Evolutionary conservation across 2,329 filamentous ascomycete genomes (phyloP), one percentile per base, ranked within the genome.

Genomic region (Pyrenophora seminiperda): DNA sequence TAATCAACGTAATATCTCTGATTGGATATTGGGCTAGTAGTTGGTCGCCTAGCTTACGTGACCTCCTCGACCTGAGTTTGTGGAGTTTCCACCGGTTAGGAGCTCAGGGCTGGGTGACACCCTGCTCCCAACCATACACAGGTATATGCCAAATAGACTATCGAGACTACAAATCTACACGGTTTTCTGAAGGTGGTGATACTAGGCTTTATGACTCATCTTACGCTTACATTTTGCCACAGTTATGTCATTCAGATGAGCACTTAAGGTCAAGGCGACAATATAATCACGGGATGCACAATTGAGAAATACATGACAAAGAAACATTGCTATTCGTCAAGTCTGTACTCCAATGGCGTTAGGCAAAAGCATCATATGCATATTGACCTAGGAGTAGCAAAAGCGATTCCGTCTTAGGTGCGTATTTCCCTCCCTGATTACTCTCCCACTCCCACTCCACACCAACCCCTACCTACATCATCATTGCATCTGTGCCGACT

Each of bases 401-500:
- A 36, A 33, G 14, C 13, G 15, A 37, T 45, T 13, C 20, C 39
- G 39, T 33, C 49, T 52, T 27, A 52, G 39, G 44, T 52, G 43
- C 48, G 43, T 44, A 10, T 18, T n/a, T 10, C 27, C 22, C 29
- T 47, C 33, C 39, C 40, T 39, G 37, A 38, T 29, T 41, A 38
- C 30, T 31, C n/a, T 42, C 29, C n/a, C 22, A 34, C 13, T 17
- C 15, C 17, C 6, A 19, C 15, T 13, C 30, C n/a, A 39, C 24
- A 24, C 32, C 43, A 51, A 32, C 33, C 37, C 33, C n/a, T 33
- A 7, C 10, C n/a, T n/a, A n/a, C n/a, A n/a, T n/a, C n/a, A n/a
- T n/a, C n/a, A n/a, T n/a, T n/a, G n/a, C n/a, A n/a, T n/a, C n/a
- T n/a, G n/a, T n/a, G n/a, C n/a, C n/a, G n/a, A n/a, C n/a, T n/a